These are phyloP conservation scores for Daphne laureola DNA, from an alignment of 441 rosid genomes.

Conservation along the genomic window DNA sequence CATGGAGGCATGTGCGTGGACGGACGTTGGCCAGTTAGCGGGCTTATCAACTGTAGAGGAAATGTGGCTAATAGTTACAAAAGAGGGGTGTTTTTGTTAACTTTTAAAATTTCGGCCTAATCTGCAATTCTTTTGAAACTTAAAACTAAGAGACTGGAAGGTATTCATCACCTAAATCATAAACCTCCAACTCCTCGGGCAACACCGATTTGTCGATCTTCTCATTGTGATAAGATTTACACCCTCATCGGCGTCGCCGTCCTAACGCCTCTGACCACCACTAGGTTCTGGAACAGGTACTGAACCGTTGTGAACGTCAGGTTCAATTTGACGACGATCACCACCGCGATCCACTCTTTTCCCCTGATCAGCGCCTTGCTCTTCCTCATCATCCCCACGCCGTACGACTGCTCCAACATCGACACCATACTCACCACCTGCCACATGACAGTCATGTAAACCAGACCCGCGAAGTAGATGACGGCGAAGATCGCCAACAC, in stretches of 20 bases:
- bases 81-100: no score
- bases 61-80: no score
- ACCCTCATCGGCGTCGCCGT: slow-evolving; percentile 13
- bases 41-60: no score
- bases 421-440: slow-evolving; percentile 38
- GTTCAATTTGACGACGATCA: slow-evolving; percentile 16
- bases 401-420: slow-evolving; percentile 27
- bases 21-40: no score
- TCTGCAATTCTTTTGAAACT: no score
- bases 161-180: slow-evolving; percentile 26
- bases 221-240: slow-evolving; percentile 37
- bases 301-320: slow-evolving; percentile 17
- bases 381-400: slow-evolving; percentile 32
- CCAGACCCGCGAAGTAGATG: slow-evolving; percentile 21
- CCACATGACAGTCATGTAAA: slow-evolving; percentile 31
- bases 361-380: slow-evolving; percentile 34
- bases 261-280: slow-evolving; percentile 17
- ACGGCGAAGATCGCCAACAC: neutral
- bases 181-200: slow-evolving; percentile 32
- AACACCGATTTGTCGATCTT: slow-evolving; percentile 22
- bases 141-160: no score
- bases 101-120: no score
- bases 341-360: slow-evolving; percentile 20
- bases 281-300: slow-evolving; percentile 12
- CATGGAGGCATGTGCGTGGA: no score